Percentiles rank a stretch among this genome's conserved stretches.
phyloP scores from a whole-genome alignment of 257 asterid species.

The Paraleonurus japonicus region DNA sequence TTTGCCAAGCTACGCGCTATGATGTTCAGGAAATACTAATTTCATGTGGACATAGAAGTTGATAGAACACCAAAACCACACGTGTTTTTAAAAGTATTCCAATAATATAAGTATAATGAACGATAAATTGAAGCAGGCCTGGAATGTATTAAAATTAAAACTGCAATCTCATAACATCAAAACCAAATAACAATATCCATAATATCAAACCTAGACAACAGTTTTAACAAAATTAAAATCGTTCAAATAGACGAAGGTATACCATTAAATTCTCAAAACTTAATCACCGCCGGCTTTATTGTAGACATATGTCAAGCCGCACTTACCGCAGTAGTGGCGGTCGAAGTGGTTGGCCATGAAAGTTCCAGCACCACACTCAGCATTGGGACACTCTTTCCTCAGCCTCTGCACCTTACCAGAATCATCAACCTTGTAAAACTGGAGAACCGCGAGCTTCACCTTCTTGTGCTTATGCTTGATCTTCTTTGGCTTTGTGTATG shows the following conservation, averaged over 20 bases:
- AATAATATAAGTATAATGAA: not conserved
- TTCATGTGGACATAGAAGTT: not conserved
- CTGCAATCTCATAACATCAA: conserved; percentile 10
- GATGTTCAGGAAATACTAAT: not conserved
- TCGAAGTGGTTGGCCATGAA: conserved; percentile 75
- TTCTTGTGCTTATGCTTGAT: conserved; percentile 71
- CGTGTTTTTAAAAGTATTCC: no score
- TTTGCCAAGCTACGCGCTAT: not conserved
- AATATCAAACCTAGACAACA: conserved; percentile 4
- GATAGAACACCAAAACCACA: not conserved
- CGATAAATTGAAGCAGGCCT: not conserved
- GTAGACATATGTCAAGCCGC: conserved; percentile 73
- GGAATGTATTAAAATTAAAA: conserved; percentile 5
- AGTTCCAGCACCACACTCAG: conserved; percentile 69
- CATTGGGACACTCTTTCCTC: conserved; percentile 75
- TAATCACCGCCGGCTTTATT: conserved; percentile 60
- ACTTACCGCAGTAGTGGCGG: conserved; percentile 75
- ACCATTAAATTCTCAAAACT: not conserved
- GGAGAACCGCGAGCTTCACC: conserved; percentile 65
- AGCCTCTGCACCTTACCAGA: conserved; percentile 72
- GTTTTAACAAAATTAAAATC: conserved; percentile 12
- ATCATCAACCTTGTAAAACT: conserved; percentile 71
- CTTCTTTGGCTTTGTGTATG: conserved; percentile 74
- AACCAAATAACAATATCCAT: conserved; percentile 23
- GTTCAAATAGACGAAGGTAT: conserved; percentile 17